These are phyloP conservation scores for Phytophthora crassamura DNA, from an alignment of 352 stramenopile species.

Conservation along the genomic window DNA sequence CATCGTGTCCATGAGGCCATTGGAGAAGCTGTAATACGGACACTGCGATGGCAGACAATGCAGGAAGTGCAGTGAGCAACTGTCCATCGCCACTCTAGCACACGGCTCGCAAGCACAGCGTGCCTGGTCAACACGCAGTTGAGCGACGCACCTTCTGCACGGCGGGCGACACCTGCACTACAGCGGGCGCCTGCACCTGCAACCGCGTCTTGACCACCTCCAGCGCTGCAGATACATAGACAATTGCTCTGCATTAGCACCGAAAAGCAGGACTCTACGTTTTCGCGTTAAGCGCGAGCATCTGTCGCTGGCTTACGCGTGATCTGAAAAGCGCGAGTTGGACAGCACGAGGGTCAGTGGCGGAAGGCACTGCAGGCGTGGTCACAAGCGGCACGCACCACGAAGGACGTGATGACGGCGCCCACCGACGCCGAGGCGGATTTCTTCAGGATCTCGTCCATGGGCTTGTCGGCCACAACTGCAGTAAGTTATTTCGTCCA, in stretches of 20 bases:
- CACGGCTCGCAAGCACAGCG: too few relatives aligned
- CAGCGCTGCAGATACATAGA: constrained; percentile 49
- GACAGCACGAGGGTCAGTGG: background rate
- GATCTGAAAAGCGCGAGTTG: constrained; percentile 43
- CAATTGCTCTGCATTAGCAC: background rate
- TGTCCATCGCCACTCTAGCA: constrained; percentile 4
- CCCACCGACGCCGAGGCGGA: constrained; percentile 65
- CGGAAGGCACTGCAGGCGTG: background rate
- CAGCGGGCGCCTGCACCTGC: constrained; percentile 73
- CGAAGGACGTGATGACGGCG: constrained; percentile 71
- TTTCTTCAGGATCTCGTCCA: constrained; percentile 81
- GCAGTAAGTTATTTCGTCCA: constrained; percentile 17
- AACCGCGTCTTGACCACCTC: constrained; percentile 89
- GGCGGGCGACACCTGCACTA: constrained; percentile 53
- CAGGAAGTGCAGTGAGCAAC: constrained; percentile 9
- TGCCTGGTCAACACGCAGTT: background rate
- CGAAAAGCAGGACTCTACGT: background rate
- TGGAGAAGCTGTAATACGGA: constrained; percentile 82
- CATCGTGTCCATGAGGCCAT: constrained; percentile 86
- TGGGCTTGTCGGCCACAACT: constrained; percentile 20
- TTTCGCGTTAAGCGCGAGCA: background rate
- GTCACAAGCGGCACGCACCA: constrained; percentile 43
- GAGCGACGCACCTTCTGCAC: constrained; percentile 49
- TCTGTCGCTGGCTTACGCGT: constrained; percentile 56
- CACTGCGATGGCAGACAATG: constrained; percentile 37